phyloP scores from a whole-genome alignment of 345 rosid species.

The Lepidium africanum region DNA sequence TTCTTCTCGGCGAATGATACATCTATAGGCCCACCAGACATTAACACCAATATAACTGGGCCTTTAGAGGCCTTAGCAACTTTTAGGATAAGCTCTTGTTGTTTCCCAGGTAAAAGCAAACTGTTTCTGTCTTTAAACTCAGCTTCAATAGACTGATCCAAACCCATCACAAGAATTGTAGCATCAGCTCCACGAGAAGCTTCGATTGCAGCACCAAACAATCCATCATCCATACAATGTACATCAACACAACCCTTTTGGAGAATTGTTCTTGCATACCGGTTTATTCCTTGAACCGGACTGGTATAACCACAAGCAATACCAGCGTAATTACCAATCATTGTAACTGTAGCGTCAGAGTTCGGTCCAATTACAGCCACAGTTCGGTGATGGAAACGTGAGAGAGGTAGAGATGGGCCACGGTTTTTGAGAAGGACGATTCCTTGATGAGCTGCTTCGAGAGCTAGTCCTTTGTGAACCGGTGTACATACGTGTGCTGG shows the following conservation, averaged over 20 bases:
- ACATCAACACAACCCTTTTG: slow-evolving; percentile 61
- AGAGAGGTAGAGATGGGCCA: slow-evolving; percentile 55
- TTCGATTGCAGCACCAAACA: slow-evolving; percentile 43
- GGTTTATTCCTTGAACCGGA: slow-evolving; percentile 57
- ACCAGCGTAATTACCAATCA: slow-evolving; percentile 98
- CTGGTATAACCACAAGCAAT: slow-evolving; percentile 71
- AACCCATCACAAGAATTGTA: slow-evolving; percentile 76
- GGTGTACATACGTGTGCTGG: slow-evolving; percentile 66
- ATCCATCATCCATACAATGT: slow-evolving; percentile 45
- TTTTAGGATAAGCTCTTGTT: slow-evolving; percentile 55
- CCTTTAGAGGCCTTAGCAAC: slow-evolving; percentile 58
- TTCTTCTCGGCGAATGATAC: slow-evolving; percentile 56
- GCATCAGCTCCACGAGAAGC: slow-evolving; percentile 55
- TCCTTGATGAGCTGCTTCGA: slow-evolving; percentile 89
- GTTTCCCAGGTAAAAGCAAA: slow-evolving; percentile 68
- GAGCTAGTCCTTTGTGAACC: slow-evolving; percentile 70
- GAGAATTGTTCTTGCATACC: slow-evolving; percentile 43
- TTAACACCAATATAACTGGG: slow-evolving; percentile 57
- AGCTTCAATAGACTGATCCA: slow-evolving; percentile 83
- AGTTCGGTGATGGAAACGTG: slow-evolving; percentile 38
- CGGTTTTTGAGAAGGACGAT: slow-evolving; percentile 77
- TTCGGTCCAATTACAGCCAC: slow-evolving; percentile 85
- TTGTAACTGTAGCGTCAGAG: slow-evolving; percentile 60
- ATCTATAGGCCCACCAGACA: slow-evolving; percentile 89
- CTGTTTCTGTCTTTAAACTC: slow-evolving; percentile 63